Conservation (phyloP, 345 rosid species). For the Ricinus communis region DNA sequence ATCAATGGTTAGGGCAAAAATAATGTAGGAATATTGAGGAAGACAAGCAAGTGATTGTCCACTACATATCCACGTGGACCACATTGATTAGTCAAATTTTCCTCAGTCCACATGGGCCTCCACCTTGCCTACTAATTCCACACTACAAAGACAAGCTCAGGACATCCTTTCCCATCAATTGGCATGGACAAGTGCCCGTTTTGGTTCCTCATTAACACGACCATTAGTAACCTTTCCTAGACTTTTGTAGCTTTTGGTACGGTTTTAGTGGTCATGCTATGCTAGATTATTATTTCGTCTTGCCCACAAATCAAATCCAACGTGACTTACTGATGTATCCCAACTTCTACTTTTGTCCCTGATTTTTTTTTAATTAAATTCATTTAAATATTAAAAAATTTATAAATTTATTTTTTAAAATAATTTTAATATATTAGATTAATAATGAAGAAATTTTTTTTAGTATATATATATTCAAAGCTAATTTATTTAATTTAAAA, state of each 20-base stretch:
- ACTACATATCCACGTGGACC: no score
- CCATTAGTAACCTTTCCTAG: constrained; percentile 15
- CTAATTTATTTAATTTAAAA: no score
- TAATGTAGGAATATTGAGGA: not conserved
- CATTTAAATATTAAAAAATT: no score
- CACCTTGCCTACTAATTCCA: constrained; percentile 16
- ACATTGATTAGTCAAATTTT: no score
- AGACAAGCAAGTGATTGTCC: not conserved
- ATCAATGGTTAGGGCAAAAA: constrained; percentile 18
- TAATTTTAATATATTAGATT: no score
- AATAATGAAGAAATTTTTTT: no score
- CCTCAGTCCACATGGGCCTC: constrained; percentile 26
- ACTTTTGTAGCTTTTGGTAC: not conserved
- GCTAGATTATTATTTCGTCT: not conserved
- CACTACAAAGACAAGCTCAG: not conserved
- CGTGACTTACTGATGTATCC: not conserved
- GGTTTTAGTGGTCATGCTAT: constrained; percentile 3
- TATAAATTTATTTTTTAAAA: no score
- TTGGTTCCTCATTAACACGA: constrained; percentile 27
- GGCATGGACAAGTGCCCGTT: not conserved
- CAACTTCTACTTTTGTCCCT: no score
- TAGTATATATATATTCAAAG: no score
- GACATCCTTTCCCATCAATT: constrained; percentile 6
- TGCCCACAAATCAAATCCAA: constrained; percentile 32
- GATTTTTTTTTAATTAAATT: no score